These are phyloP conservation scores for Aspergillus nomiae DNA, from an alignment of 2,329 filamentous ascomycete species.

Conservation along the genomic window DNA sequence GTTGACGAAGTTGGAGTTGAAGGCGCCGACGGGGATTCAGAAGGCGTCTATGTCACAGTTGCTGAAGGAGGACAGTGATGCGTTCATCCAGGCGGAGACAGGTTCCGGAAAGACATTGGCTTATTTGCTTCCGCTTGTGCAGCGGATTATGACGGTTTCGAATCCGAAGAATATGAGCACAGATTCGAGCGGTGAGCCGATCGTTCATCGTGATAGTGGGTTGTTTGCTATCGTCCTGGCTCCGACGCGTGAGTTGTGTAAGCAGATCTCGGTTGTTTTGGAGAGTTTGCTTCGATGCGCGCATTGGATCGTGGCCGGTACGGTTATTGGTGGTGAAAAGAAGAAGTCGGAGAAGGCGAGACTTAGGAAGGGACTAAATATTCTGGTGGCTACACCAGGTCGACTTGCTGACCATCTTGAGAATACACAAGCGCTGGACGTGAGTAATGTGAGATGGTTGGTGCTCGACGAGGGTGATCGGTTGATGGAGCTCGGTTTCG, in stretches of 20 bases:
- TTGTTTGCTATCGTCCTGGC: conserved; percentile 93
- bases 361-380: conserved; percentile 90
- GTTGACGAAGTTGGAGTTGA: conserved; percentile 80
- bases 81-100: conserved; percentile 95
- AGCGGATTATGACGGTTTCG: conserved; percentile 78
- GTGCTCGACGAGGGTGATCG: conserved; percentile 95
- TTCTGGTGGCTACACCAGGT: conserved; percentile 91
- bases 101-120: conserved; percentile 96
- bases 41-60: conserved; percentile 83
- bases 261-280: conserved; percentile 86
- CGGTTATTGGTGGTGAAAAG: conserved; percentile 72
- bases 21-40: conserved; percentile 92
- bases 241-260: conserved; percentile 89
- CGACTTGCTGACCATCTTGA: conserved; percentile 88
- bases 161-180: conserved; percentile 35
- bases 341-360: conserved; percentile 89
- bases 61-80: conserved; percentile 78
- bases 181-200: conserved; percentile 44
- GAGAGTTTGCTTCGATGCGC: conserved; percentile 84
- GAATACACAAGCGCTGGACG: conserved; percentile 84
- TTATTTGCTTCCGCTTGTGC: conserved; percentile 90
- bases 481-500: conserved; percentile 98
- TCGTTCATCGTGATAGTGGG: conserved; percentile 80
- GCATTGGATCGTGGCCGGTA: conserved; percentile 91
- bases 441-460: conserved; percentile 89